These are phyloP conservation scores for Dillenia suffruticosa DNA, from an alignment of 164 flowering plant species.

Conservation along the genomic window DNA sequence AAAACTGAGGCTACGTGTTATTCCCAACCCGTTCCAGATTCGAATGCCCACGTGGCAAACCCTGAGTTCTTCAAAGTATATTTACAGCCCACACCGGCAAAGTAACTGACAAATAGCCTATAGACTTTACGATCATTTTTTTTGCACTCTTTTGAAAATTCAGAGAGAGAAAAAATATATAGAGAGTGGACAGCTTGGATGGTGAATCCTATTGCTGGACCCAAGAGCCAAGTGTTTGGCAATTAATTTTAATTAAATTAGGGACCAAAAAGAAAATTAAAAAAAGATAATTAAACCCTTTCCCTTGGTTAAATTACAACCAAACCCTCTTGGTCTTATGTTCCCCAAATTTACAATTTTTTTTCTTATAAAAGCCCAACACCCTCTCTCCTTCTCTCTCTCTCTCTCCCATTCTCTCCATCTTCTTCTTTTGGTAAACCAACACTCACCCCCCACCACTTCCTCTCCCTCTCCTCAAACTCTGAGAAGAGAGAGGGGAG, in stretches of 20 bases:
- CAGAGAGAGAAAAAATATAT: background rate
- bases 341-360: background rate
- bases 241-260: constrained; percentile 3
- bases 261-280: too few species aligned
- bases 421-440: constrained; percentile 48
- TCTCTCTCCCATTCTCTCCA: constrained; percentile 9
- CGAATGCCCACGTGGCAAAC: too few species aligned
- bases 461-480: constrained; percentile 16
- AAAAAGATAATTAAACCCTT: too few species aligned
- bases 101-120: too few species aligned
- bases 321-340: constrained; percentile 4
- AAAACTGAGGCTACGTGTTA: too few species aligned
- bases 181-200: constrained; percentile 8
- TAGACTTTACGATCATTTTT: too few species aligned
- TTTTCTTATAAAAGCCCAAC: background rate
- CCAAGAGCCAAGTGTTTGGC: constrained; percentile 47
- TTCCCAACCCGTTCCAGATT: too few species aligned
- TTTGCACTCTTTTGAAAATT: too few species aligned
- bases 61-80: too few species aligned
- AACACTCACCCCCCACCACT: constrained; percentile 5
- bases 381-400: constrained; percentile 5
- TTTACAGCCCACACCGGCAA: too few species aligned
- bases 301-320: constrained; percentile 26
- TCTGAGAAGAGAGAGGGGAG: constrained; percentile 12
- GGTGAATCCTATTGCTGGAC: constrained; percentile 27